A percentile compares a stretch with the other conserved stretches of the same genome.
phyloP scores from a whole-genome alignment of 2,329 filamentous ascomycete species.

The Aulographum hederae region DNA sequence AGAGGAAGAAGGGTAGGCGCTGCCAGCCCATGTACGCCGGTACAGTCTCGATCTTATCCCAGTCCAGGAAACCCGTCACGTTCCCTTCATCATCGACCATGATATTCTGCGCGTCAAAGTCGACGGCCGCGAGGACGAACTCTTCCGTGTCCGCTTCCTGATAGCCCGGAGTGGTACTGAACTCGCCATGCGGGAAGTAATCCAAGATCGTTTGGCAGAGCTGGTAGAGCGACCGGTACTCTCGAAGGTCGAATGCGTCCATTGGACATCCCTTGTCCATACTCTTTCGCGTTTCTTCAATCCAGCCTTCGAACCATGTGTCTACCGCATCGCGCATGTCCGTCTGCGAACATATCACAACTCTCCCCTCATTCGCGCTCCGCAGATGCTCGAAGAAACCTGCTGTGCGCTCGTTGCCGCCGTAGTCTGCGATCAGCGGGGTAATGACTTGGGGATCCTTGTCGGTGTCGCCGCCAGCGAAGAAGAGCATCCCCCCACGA shows the following conservation, averaged over 20 bases:
- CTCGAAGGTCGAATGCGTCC: not conserved
- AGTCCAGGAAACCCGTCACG: too few species aligned
- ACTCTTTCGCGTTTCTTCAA: not conserved
- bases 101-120: constrained; percentile 1
- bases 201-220: not conserved
- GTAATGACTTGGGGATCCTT: not conserved
- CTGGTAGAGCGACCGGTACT: not conserved
- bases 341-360: not conserved
- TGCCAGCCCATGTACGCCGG: too few species aligned
- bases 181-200: not conserved
- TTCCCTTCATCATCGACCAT: not conserved
- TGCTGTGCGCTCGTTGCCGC: not conserved
- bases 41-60: too few species aligned
- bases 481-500: not conserved
- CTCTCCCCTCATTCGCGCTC: not conserved
- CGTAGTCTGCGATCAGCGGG: not conserved
- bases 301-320: not conserved
- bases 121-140: not conserved
- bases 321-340: not conserved
- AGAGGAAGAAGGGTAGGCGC: too few species aligned
- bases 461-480: not conserved
- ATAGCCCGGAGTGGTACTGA: not conserved
- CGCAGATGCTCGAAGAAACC: not conserved
- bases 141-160: not conserved
- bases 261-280: not conserved